Conservation (phyloP, 1,284 basidiomycete species). For the Salmacisia buchloeana region DNA sequence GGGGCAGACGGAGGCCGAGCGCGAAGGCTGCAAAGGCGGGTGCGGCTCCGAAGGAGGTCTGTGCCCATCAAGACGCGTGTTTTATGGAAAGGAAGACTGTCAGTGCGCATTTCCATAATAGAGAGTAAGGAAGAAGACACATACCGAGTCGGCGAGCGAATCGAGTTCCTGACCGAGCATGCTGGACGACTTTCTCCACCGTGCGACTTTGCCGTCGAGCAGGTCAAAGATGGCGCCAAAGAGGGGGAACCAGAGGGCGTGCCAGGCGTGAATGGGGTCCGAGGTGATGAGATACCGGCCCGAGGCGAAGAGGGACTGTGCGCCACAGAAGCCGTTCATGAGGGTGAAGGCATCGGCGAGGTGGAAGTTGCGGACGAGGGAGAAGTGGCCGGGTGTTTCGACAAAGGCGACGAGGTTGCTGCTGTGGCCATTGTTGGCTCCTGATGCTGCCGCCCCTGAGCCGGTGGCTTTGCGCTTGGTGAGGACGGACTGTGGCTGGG, state of each 20-base stretch:
- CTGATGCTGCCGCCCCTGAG: not conserved
- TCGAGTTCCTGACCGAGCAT: conserved; percentile 99
- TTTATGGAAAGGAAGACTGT: not conserved
- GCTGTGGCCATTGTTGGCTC: conserved; percentile 5
- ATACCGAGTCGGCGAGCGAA: conserved; percentile 85
- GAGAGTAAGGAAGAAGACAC: conserved; percentile 32
- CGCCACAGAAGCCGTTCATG: conserved; percentile 98
- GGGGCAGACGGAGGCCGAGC: conserved; percentile 78
- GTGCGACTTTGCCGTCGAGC: conserved; percentile 92
- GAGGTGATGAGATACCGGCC: conserved; percentile 78
- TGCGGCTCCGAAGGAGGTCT: conserved; percentile 96
- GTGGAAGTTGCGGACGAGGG: conserved; percentile 69
- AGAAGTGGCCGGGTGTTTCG: conserved; percentile 49
- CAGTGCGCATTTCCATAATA: not conserved
- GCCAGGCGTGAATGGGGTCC: conserved; percentile 60
- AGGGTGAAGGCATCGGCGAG: conserved; percentile 98
- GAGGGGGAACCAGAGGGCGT: conserved; percentile 78
- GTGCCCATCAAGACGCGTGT: not conserved
- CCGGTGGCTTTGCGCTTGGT: conserved; percentile 21
- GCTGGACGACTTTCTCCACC: conserved; percentile 89
- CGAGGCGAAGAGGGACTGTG: conserved; percentile 88
- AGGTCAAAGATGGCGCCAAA: conserved; percentile 98
- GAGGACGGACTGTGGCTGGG: not conserved
- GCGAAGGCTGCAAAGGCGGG: conserved; percentile 87
- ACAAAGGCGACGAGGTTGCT: conserved; percentile 40